Evolutionary conservation across 2,329 filamentous ascomycete species (phyloP).

Genomic region (Coniochaeta ligniaria): DNA sequence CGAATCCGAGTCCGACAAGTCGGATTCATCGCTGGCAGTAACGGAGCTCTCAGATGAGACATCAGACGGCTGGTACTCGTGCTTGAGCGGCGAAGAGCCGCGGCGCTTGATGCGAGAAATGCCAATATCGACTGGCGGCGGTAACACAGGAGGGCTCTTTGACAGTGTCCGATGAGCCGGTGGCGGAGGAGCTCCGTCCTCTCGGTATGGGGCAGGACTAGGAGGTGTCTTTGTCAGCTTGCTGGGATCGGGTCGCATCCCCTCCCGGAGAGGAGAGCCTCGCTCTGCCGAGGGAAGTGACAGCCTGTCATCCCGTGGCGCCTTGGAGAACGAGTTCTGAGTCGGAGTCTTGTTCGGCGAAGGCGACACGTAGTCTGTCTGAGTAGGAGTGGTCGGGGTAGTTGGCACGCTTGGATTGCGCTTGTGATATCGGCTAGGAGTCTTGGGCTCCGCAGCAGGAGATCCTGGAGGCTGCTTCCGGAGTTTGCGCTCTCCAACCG

Average conservation of each 20-base stretch:
- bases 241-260: conserved; percentile 21
- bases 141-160: conserved; percentile 27
- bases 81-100: conserved; percentile 88
- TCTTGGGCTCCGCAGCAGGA: conserved; percentile 17
- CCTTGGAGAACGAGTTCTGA: conserved; percentile 19
- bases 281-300: conserved; percentile 12
- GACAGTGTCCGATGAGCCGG: conserved; percentile 43
- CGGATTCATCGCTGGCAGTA: conserved; percentile 49
- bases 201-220: conserved; percentile 31
- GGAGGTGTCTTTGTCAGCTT: conserved; percentile 24
- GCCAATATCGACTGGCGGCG: conserved; percentile 37
- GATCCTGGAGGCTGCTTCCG: conserved; percentile 11
- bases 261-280: conserved; percentile 25
- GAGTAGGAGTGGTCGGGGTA: conserved; percentile 16
- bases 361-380: conserved; percentile 9
- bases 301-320: conserved; percentile 6
- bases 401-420: conserved; percentile 20
- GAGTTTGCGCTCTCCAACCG: conserved; percentile 29
- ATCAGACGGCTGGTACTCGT: conserved; percentile 88
- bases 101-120: conserved; percentile 54
- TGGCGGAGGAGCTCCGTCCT: conserved; percentile 49
- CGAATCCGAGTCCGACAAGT: conserved; percentile 45
- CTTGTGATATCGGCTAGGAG: conserved; percentile 27
- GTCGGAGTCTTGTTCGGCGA: conserved; percentile 31
- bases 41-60: conserved; percentile 54